A percentile compares a stretch with the other conserved stretches of the same genome.
phyloP scores from a whole-genome alignment of 2,329 filamentous ascomycete species.

The Leptographium lundbergii region DNA sequence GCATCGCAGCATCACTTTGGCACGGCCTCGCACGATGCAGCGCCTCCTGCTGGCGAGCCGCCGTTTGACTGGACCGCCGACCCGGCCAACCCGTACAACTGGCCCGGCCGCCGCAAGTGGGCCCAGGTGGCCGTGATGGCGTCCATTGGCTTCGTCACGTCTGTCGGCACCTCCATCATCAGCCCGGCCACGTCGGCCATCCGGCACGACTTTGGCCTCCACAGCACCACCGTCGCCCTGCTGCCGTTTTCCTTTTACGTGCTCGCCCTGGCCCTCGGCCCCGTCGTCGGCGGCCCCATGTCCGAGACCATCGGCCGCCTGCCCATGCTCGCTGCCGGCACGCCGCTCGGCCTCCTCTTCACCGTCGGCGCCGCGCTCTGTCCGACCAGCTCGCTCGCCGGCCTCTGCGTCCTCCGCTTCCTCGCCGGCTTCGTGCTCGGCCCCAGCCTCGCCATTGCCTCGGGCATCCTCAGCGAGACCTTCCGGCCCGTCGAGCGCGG shows the following conservation, averaged over 20 bases:
- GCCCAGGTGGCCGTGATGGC: slow-evolving; percentile 25
- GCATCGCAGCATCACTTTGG: background rate
- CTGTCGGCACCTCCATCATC: slow-evolving; percentile 41
- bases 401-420: slow-evolving; percentile 41
- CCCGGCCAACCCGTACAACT: slow-evolving; percentile 37
- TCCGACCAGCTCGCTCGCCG: slow-evolving; percentile 26
- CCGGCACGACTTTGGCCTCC: slow-evolving; percentile 37
- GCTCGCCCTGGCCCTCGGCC: slow-evolving; percentile 46
- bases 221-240: slow-evolving; percentile 39
- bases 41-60: no score
- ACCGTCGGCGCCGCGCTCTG: slow-evolving; percentile 39
- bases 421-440: slow-evolving; percentile 39
- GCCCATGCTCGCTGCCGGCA: slow-evolving; percentile 33
- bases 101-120: slow-evolving; percentile 28
- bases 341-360: slow-evolving; percentile 39
- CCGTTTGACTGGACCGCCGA: slow-evolving; percentile 24
- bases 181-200: slow-evolving; percentile 33
- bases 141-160: slow-evolving; percentile 31
- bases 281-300: slow-evolving; percentile 44
- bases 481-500: slow-evolving; percentile 30
- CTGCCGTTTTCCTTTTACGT: slow-evolving; percentile 47
- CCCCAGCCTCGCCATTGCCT: slow-evolving; percentile 34
- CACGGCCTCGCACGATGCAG: background rate
- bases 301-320: slow-evolving; percentile 45
- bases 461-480: slow-evolving; percentile 37